phyloP scores from a whole-genome alignment of 768 basidiomycete species.

The Boletus speciosus region DNA sequence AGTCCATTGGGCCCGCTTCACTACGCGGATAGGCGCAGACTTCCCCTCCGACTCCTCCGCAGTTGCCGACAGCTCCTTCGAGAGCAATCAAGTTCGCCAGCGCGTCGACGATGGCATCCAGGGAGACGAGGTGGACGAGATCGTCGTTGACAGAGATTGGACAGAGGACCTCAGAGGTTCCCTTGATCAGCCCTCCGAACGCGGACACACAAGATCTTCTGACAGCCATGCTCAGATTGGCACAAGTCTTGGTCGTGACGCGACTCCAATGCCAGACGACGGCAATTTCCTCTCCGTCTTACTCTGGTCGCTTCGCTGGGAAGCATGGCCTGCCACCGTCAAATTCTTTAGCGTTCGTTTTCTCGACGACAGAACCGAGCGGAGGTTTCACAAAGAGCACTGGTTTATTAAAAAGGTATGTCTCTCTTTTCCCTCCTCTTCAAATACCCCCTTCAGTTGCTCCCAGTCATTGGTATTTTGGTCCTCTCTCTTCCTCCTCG shows the following conservation, averaged over 20 bases:
- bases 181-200: constrained; percentile 50
- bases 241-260: constrained; percentile 38
- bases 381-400: constrained; percentile 55
- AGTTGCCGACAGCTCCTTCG: constrained; percentile 46
- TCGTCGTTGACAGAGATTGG: constrained; percentile 75
- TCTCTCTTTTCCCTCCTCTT: background rate
- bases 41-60: constrained; percentile 54
- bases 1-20: constrained; percentile 49
- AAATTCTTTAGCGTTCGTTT: constrained; percentile 63
- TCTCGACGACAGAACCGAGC: constrained; percentile 53
- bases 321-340: constrained; percentile 50
- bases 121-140: constrained; percentile 56
- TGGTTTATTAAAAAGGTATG: constrained; percentile 66
- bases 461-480: constrained; percentile 53
- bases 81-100: constrained; percentile 33
- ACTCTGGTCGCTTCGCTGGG: constrained; percentile 51
- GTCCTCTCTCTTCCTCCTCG: constrained; percentile 59
- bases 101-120: constrained; percentile 31
- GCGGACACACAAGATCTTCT: constrained; percentile 48
- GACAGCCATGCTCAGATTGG: constrained; percentile 35
- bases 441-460: constrained; percentile 1
- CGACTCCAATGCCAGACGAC: constrained; percentile 33
- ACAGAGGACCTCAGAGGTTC: constrained; percentile 55
- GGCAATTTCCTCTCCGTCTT: constrained; percentile 31
- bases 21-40: constrained; percentile 53